Conservation (phyloP, 331 rosid genomes). For the Rhamnella rubrinervis region DNA sequence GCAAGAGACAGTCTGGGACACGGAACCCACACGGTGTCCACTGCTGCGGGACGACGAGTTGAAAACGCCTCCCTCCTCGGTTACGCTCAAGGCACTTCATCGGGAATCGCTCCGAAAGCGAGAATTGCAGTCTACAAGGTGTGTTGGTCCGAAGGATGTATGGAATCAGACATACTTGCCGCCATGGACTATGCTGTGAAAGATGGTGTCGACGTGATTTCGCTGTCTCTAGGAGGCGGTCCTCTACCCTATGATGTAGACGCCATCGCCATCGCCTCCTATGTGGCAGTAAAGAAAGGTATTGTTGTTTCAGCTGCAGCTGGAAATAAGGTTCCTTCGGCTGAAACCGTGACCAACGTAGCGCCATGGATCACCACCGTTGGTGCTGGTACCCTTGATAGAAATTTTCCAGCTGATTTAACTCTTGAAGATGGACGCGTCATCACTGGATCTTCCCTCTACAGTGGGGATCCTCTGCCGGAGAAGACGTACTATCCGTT, state of each 20-base stretch:
- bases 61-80: constrained; percentile 46
- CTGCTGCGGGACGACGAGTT: constrained; percentile 61
- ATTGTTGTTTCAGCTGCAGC: constrained; percentile 74
- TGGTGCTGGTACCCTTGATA: constrained; percentile 72
- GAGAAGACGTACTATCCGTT: constrained; percentile 7
- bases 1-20: constrained; percentile 70
- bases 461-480: constrained; percentile 48
- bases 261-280: constrained; percentile 62
- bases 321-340: constrained; percentile 66
- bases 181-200: constrained; percentile 68
- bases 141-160: constrained; percentile 59
- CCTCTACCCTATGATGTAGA: constrained; percentile 47
- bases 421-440: constrained; percentile 58
- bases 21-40: constrained; percentile 86
- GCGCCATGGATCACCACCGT: constrained; percentile 90
- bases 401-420: constrained; percentile 66
- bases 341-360: constrained; percentile 42
- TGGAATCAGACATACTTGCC: constrained; percentile 62
- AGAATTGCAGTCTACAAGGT: constrained; percentile 80
- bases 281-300: constrained; percentile 55
- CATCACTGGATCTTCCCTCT: constrained; percentile 66
- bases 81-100: constrained; percentile 52
- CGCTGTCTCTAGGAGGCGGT: constrained; percentile 64
- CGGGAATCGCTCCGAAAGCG: constrained; percentile 66
- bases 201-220: constrained; percentile 77